phyloP scores from a whole-genome alignment of 2,329 filamentous ascomycete species.

The Escovopsis sp. region DNA sequence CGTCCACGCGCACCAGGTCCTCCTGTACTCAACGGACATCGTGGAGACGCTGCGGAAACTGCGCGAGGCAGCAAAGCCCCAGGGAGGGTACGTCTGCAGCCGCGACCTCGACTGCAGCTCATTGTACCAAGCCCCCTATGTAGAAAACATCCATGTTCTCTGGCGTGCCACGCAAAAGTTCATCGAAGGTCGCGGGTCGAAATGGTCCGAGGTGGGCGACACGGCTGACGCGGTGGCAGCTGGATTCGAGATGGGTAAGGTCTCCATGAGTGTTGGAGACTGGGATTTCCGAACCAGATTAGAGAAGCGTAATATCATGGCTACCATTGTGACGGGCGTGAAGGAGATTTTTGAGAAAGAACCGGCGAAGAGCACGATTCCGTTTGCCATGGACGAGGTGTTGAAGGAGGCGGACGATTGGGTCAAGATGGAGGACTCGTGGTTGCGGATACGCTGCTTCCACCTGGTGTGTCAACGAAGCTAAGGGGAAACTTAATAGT shows the following conservation, averaged over 20 bases:
- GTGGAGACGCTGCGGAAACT: background rate
- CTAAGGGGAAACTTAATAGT: too few species aligned
- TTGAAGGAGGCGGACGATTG: background rate
- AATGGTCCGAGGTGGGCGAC: background rate
- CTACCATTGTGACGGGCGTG: background rate
- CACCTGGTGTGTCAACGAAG: background rate
- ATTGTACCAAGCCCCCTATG: background rate
- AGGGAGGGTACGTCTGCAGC: background rate
- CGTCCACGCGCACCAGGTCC: background rate
- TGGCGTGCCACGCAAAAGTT: background rate
- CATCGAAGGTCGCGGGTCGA: background rate
- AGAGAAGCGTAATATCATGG: background rate
- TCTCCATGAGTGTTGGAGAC: background rate
- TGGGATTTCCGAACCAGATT: background rate
- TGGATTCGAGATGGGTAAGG: background rate
- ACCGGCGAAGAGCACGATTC: background rate
- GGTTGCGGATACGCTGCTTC: background rate
- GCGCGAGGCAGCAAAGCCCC: background rate
- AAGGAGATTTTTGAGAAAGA: background rate
- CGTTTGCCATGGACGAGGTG: background rate
- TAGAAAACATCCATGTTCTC: background rate
- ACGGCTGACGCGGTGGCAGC: background rate
- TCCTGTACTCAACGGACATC: background rate
- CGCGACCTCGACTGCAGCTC: background rate
- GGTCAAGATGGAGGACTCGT: background rate